Percentiles rank a stretch among this genome's conserved stretches.
Evolutionary conservation across 2,329 filamentous ascomycete genomes (phyloP).

Genomic region (Xylaria sp.): DNA sequence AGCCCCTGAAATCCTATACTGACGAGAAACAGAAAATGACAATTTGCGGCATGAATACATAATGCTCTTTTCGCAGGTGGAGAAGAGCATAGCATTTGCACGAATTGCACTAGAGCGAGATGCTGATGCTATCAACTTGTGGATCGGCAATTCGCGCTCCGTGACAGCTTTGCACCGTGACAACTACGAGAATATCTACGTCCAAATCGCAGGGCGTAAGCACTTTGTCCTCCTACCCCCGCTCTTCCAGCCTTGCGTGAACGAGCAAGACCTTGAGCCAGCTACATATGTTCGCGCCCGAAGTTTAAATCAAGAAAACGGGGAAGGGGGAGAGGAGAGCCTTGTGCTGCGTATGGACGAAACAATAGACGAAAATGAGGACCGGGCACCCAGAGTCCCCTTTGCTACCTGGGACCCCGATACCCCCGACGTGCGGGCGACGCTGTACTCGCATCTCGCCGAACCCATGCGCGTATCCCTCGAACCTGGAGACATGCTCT

Average conservation of each 20-base stretch:
- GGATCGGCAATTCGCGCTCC: constrained; percentile 79
- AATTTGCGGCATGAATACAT: constrained; percentile 80
- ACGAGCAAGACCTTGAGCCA: constrained; percentile 66
- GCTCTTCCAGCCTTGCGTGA: constrained; percentile 73
- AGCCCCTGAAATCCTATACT: constrained; percentile 9
- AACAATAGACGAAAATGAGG: constrained; percentile 9
- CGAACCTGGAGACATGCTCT: constrained; percentile 80
- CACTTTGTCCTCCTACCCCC: constrained; percentile 81
- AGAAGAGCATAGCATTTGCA: constrained; percentile 74
- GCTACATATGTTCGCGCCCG: constrained; percentile 66
- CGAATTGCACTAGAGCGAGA: constrained; percentile 70
- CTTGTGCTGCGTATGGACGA: constrained; percentile 31
- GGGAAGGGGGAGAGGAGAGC: constrained; percentile 15
- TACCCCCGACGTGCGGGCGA: constrained; percentile 58
- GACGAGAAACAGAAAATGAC: constrained; percentile 72
- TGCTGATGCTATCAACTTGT: constrained; percentile 83
- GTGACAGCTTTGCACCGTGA: constrained; percentile 81
- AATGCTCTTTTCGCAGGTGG: constrained; percentile 70
- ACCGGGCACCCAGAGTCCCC: constrained; percentile 59
- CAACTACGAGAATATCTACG: constrained; percentile 87
- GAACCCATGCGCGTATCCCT: constrained; percentile 74
- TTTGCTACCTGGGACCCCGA: constrained; percentile 83
- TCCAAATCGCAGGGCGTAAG: constrained; percentile 77
- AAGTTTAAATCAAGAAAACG: constrained; percentile 9
- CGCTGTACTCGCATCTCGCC: constrained; percentile 68